Conservation (phyloP, 202 grass and related monocot species). For the Bolboschoenoplectus hybrid region DNA sequence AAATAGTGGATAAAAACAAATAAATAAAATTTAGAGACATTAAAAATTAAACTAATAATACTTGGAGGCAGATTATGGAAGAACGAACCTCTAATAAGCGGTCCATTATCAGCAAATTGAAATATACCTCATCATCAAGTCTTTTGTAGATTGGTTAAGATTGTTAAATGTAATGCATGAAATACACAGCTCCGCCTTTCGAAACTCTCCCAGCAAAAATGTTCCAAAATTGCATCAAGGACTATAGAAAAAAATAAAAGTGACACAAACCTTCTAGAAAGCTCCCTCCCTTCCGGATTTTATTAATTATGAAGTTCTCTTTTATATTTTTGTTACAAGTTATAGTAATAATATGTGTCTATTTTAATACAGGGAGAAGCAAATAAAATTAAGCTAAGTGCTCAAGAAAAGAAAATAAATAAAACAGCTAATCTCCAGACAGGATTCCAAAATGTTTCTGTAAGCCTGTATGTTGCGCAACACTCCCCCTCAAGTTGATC, state of each 20-base stretch:
- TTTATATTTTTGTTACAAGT: no score
- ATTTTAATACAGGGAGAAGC: no score
- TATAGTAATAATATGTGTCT: no score
- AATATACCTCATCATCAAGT: constrained; percentile 47
- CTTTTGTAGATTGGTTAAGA: constrained; percentile 55
- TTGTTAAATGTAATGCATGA: constrained; percentile 62
- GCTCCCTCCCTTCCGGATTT: no score
- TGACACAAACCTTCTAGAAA: no score
- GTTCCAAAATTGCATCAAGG: constrained; percentile 5
- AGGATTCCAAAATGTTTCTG: no score
- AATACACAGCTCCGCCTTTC: constrained; percentile 40
- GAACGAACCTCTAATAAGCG: constrained; percentile 62
- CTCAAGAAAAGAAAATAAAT: no score
- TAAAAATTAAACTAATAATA: constrained; percentile 29
- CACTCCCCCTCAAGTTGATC: no score
- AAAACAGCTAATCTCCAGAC: no score
- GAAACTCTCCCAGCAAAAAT: constrained; percentile 18
- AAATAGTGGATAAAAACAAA: background rate
- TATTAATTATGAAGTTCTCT: no score
- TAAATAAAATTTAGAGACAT: constrained; percentile 15
- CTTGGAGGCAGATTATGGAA: constrained; percentile 85
- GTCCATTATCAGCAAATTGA: constrained; percentile 50
- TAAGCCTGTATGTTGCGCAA: no score
- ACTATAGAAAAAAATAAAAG: background rate
- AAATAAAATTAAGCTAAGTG: no score